A percentile compares a stretch with the other conserved stretches of the same genome.
Conservation (phyloP, 2,329 filamentous ascomycete genomes). For the Aspergillus sergii region DNA sequence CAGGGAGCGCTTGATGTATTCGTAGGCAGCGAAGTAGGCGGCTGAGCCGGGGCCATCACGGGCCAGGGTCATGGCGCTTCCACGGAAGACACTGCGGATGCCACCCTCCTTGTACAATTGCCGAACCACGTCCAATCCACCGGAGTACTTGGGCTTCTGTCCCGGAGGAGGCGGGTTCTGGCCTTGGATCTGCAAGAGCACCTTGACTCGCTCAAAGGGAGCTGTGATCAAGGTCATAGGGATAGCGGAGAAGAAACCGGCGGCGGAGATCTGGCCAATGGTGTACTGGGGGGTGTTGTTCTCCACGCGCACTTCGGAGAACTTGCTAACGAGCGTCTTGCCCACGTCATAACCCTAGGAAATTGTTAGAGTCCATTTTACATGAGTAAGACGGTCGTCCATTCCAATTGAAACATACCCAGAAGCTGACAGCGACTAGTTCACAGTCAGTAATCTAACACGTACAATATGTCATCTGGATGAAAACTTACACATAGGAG, state of each 20-base stretch:
- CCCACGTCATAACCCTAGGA: slow-evolving; percentile 93
- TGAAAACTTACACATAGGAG: slow-evolving; percentile 87
- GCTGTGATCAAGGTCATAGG: slow-evolving; percentile 99
- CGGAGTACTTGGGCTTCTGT: slow-evolving; percentile 89
- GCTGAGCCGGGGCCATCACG: slow-evolving; percentile 91
- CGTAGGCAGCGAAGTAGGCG: slow-evolving; percentile 96
- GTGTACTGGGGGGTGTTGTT: slow-evolving; percentile 68
- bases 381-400: neutral
- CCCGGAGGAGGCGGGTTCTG: slow-evolving; percentile 82
- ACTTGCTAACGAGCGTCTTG: slow-evolving; percentile 77
- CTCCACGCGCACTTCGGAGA: slow-evolving; percentile 64
- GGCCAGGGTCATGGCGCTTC: slow-evolving; percentile 85
- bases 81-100: slow-evolving; percentile 87
- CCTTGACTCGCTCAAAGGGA: slow-evolving; percentile 97
- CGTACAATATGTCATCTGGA: neutral
- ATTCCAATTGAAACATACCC: slow-evolving; percentile 46
- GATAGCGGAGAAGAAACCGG: slow-evolving; percentile 96
- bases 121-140: slow-evolving; percentile 85
- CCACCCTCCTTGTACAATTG: slow-evolving; percentile 93
- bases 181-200: slow-evolving; percentile 95
- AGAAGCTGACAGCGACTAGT: slow-evolving; percentile 67
- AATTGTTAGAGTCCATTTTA: slow-evolving; percentile 38
- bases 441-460: slow-evolving; percentile 7
- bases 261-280: slow-evolving; percentile 84
- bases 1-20: slow-evolving; percentile 85